Evolutionary conservation across 1,139 yeast species (phyloP).

Genomic region (Saccharomycopsis hybrid): DNA sequence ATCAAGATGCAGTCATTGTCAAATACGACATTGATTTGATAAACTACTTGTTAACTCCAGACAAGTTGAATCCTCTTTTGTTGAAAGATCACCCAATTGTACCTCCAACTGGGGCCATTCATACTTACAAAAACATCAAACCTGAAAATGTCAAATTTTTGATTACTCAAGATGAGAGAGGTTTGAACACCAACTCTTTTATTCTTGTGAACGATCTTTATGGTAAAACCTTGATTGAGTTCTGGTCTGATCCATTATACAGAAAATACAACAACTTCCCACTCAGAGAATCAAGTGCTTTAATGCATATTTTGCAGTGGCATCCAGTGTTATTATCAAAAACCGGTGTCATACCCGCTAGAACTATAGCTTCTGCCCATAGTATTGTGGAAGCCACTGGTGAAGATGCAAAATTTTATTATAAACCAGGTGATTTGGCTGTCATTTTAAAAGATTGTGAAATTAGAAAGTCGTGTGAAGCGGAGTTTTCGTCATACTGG

Average conservation of each 20-base stretch:
- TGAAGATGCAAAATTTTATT: constrained; percentile 37
- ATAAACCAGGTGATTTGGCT: constrained; percentile 57
- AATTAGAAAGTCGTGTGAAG: constrained; percentile 42
- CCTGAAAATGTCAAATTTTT: constrained; percentile 51
- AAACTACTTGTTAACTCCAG: constrained; percentile 50
- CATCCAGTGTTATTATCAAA: constrained; percentile 74
- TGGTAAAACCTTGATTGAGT: constrained; percentile 64
- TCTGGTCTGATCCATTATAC: constrained; percentile 67
- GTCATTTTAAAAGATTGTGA: constrained; percentile 55
- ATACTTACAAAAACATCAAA: constrained; percentile 57
- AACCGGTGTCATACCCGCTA: constrained; percentile 63
- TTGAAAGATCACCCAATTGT: constrained; percentile 62
- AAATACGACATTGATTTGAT: constrained; percentile 51
- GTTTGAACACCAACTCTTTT: constrained; percentile 63
- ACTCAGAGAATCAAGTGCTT: constrained; percentile 54
- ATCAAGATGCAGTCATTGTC: constrained; percentile 69
- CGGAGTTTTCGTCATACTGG: constrained; percentile 38
- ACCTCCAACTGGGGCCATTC: constrained; percentile 62
- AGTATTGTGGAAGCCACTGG: constrained; percentile 29
- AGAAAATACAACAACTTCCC: constrained; percentile 60
- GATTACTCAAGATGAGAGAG: constrained; percentile 57
- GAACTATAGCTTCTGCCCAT: constrained; percentile 44
- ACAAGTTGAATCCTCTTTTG: constrained; percentile 51
- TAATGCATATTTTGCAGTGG: constrained; percentile 88
- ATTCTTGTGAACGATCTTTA: constrained; percentile 56